Conservation (phyloP, 148 eudicot genomes). For the Fagopyrum homotropicum region DNA sequence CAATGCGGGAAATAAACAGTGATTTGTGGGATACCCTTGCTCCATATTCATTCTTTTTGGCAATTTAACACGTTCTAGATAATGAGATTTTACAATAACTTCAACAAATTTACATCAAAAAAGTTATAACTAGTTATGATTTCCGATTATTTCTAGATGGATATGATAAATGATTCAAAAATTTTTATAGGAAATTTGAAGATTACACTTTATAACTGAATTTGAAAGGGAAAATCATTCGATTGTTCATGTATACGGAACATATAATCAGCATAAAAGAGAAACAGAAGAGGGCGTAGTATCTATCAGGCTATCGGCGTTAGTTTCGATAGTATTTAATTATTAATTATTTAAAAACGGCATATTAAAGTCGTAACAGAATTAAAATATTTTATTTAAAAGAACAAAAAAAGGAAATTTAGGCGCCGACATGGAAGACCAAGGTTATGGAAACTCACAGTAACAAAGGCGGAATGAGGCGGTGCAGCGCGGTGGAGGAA, state of each 20-base stretch:
- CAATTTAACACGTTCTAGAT: no score
- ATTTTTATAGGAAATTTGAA: no score
- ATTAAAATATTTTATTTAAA: neutral
- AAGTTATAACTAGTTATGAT: no score
- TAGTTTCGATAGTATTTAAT: neutral
- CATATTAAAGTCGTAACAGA: neutral
- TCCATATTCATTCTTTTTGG: no score
- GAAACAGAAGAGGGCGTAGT: neutral
- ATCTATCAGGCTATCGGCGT: neutral
- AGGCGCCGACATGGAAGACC: slow-evolving; percentile 4
- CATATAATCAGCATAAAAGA: neutral
- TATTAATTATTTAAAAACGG: neutral
- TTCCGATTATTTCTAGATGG: no score
- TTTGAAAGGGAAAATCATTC: neutral
- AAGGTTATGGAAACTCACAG: neutral
- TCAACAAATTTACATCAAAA: no score
- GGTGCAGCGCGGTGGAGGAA: slow-evolving; percentile 28
- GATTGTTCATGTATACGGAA: neutral
- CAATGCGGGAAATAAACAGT: no score
- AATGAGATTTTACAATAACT: no score
- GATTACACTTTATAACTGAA: no score
- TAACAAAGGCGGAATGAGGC: neutral
- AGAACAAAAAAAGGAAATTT: neutral
- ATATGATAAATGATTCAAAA: no score
- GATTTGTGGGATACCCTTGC: no score